phyloP scores from a whole-genome alignment of 2,329 filamentous ascomycete species.

The Alternaria arbusti region DNA sequence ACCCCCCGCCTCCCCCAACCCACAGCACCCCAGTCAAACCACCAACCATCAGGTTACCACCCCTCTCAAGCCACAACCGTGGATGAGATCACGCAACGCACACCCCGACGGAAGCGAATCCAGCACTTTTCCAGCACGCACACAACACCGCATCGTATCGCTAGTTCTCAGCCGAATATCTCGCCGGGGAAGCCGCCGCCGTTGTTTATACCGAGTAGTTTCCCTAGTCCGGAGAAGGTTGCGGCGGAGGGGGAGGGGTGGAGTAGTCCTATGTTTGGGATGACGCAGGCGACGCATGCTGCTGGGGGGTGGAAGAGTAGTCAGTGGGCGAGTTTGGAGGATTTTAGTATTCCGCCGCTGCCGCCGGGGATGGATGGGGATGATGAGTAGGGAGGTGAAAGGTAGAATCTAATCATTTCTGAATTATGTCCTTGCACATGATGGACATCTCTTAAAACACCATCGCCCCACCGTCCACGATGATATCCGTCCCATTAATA shows the following conservation, averaged over 20 bases:
- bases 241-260: conserved; percentile 28
- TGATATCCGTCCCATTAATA: conserved; percentile 71
- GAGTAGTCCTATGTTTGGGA: conserved; percentile 34
- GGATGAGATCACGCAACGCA: conserved; percentile 34
- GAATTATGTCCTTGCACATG: too few species aligned
- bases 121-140: conserved; percentile 20
- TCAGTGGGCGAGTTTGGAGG: conserved; percentile 33
- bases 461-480: conserved; percentile 64
- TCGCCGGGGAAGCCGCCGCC: conserved; percentile 37
- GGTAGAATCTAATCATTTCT: too few species aligned
- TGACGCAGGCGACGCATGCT: conserved; percentile 10
- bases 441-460: conserved; percentile 39
- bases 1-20: conserved; percentile 20
- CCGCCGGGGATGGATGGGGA: conserved; percentile 22
- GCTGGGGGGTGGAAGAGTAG: conserved; percentile 11
- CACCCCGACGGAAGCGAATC: conserved; percentile 23
- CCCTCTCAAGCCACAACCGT: conserved; percentile 45
- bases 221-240: conserved; percentile 36
- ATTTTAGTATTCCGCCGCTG: conserved; percentile 43
- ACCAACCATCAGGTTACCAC: conserved; percentile 8
- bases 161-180: conserved; percentile 23
- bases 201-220: conserved; percentile 43
- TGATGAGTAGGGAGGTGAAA: conserved; percentile 6
- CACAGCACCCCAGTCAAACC: neutral
- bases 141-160: conserved; percentile 31